Evolutionary conservation across 176 grass and related monocot genomes (phyloP), one percentile per base, ranked within the genome.

Genomic region (Phoenix roebelenii): DNA sequence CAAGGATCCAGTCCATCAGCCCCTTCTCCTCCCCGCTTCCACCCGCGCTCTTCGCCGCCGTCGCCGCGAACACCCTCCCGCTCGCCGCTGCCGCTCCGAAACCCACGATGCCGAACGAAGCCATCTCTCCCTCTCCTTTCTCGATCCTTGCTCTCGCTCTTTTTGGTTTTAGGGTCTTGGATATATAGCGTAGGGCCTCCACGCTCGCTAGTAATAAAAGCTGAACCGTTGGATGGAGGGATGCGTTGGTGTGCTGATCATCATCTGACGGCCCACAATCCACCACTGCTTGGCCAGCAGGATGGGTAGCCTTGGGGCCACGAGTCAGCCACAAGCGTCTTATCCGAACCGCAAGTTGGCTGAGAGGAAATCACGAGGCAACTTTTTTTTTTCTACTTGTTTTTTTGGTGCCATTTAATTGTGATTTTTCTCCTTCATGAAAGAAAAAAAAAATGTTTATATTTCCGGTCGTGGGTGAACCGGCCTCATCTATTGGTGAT

Each of bases 1-100:
- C 57, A 15, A 71, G 68, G 12, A 71, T 71, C 68, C 68, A 71
- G 44, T 71, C 68, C 22, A 71, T 1, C 55, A 59, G 56, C 56
- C 68, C 68, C 17, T 71, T 71, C 68, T 71, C 68, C 48, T 60
- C 56, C 5, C 57, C 57, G 23, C 44, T 49, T 22, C 56, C 14
- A 12, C 56, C 48, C 6, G 44, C 39, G 16, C 68, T 55, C 57
- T 71, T 71, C 5, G 56, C 57, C 1, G 56, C 39, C 6, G 68
- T 71, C 6, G 68, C 68, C 3, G 56, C 17, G 16, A 71, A 16
- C 56, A 60, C 53, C 20, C 68, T 3, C 55, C 44, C 48, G 56
- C 55, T 24, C 52, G 16, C 22, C 1, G 32, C 22, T 12, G 39
- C 55, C 10, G 39, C 66, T 25, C 53, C 68, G 20, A 71, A 18